Evolutionary conservation across 768 basidiomycete genomes (phyloP).

Genomic region (Lactarius psammicola): DNA sequence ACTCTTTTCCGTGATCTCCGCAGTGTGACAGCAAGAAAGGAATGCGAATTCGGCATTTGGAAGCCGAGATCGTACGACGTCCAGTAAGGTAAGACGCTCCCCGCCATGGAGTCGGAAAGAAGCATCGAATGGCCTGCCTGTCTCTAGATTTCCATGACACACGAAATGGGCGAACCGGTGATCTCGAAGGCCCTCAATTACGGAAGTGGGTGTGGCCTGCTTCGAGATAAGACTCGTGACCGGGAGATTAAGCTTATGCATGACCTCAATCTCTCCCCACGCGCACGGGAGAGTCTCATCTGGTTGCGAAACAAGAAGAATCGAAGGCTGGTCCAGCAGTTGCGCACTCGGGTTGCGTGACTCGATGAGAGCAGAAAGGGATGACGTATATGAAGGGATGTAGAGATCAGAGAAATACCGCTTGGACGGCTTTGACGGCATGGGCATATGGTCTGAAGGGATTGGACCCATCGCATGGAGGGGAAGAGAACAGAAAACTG

Average conservation of each 20-base stretch:
- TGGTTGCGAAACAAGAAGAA: conserved; percentile 1
- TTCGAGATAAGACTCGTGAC: background rate
- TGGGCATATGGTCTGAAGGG: background rate
- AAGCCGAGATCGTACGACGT: background rate
- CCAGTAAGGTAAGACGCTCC: background rate
- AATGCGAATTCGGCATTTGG: conserved; percentile 16
- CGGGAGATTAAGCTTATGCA: background rate
- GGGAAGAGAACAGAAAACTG: conserved; percentile 13
- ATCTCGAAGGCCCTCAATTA: background rate
- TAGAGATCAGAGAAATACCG: conserved; percentile 8
- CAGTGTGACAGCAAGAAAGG: conserved; percentile 18
- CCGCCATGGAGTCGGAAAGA: conserved; percentile 9
- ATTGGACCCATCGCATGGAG: conserved; percentile 20
- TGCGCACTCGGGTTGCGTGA: background rate
- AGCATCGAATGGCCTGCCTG: conserved; percentile 1
- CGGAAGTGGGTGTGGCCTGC: background rate
- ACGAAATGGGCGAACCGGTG: conserved; percentile 7
- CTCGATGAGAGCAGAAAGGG: conserved; percentile 16
- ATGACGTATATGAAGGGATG: conserved; percentile 21
- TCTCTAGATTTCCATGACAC: conserved; percentile 13
- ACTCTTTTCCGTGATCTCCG: background rate
- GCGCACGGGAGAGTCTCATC: background rate
- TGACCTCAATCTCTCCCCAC: background rate
- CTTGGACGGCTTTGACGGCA: too few relatives aligned
- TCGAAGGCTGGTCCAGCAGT: background rate